Conservation (phyloP, 352 stramenopile species). For the Thalassiosira hispida region DNA sequence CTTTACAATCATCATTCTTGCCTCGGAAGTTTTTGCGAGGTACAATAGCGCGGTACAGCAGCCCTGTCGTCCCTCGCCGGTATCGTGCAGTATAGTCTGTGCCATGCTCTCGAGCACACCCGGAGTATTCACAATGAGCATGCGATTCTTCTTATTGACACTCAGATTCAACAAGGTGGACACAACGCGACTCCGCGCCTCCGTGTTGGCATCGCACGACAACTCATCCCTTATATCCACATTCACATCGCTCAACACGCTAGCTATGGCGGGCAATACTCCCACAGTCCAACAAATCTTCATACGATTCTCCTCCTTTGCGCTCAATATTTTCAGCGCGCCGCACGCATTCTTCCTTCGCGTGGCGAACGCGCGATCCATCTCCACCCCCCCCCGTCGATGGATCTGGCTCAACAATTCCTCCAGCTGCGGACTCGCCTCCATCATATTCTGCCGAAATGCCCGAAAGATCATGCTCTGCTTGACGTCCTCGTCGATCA, state of each 20-base stretch:
- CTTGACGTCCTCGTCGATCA: conserved; percentile 28
- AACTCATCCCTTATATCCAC: conserved; percentile 36
- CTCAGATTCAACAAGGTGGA: conserved; percentile 64
- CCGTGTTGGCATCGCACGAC: conserved; percentile 60
- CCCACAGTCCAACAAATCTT: conserved; percentile 77
- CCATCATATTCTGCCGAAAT: conserved; percentile 60
- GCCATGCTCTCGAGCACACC: conserved; percentile 60
- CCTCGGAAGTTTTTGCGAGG: conserved; percentile 68
- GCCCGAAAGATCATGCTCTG: conserved; percentile 36
- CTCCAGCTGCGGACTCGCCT: conserved; percentile 55
- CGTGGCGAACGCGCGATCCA: conserved; percentile 68
- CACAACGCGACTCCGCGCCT: conserved; percentile 71
- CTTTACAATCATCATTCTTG: conserved; percentile 61
- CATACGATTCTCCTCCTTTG: conserved; percentile 59
- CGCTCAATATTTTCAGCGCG: conserved; percentile 70
- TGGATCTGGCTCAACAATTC: conserved; percentile 72
- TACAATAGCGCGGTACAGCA: conserved; percentile 67
- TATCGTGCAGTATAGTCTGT: conserved; percentile 56
- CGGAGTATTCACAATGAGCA: conserved; percentile 73
- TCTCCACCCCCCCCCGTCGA: conserved; percentile 13
- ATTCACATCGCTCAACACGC: conserved; percentile 64
- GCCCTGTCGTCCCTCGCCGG: conserved; percentile 55
- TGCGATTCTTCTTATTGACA: conserved; percentile 68
- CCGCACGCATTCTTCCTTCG: conserved; percentile 80
- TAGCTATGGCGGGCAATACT: conserved; percentile 65